phyloP scores from a whole-genome alignment of 768 basidiomycete genomes.

The Strobilomyces dryophilus region DNA sequence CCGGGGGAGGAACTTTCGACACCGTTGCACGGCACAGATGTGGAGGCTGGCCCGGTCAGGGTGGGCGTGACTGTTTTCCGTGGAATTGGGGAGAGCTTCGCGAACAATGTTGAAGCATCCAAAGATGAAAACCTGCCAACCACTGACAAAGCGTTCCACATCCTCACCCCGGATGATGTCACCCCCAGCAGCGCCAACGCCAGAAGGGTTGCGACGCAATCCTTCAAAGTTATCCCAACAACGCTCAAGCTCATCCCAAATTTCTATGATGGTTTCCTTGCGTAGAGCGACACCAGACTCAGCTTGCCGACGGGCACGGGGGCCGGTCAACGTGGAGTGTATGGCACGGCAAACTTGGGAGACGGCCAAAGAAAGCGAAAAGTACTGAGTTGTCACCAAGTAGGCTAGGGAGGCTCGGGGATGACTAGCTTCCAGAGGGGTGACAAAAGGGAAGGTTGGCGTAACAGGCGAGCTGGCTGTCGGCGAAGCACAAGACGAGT shows the following conservation, averaged over 20 bases:
- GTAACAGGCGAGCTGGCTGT: conserved; percentile 18
- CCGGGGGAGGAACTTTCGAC: conserved; percentile 46
- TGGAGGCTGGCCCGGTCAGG: conserved; percentile 48
- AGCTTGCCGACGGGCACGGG: conserved; percentile 58
- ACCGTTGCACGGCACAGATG: conserved; percentile 43
- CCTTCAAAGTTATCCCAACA: conserved; percentile 84
- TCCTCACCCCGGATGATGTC: conserved; percentile 45
- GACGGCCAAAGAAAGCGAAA: conserved; percentile 70
- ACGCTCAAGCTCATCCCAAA: conserved; percentile 80
- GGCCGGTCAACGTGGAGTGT: conserved; percentile 74
- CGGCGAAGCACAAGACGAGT: conserved; percentile 34
- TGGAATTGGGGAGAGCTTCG: conserved; percentile 54
- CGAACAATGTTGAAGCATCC: conserved; percentile 89
- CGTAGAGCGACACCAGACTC: conserved; percentile 53
- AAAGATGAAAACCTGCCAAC: conserved; percentile 92
- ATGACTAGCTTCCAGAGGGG: conserved; percentile 22
- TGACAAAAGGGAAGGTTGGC: conserved; percentile 22
- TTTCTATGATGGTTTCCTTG: conserved; percentile 60
- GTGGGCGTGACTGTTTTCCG: conserved; percentile 41
- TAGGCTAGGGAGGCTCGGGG: conserved; percentile 41
- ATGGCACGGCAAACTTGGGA: conserved; percentile 75
- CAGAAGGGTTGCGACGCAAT: conserved; percentile 45
- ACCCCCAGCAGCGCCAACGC: conserved; percentile 36
- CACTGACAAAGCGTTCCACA: conserved; percentile 66
- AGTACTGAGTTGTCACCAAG: conserved; percentile 52